A percentile compares a stretch with the other conserved stretches of the same genome.
Evolutionary conservation across 2,329 filamentous ascomycete genomes (phyloP).

Genomic region (Colletotrichum liriopes): DNA sequence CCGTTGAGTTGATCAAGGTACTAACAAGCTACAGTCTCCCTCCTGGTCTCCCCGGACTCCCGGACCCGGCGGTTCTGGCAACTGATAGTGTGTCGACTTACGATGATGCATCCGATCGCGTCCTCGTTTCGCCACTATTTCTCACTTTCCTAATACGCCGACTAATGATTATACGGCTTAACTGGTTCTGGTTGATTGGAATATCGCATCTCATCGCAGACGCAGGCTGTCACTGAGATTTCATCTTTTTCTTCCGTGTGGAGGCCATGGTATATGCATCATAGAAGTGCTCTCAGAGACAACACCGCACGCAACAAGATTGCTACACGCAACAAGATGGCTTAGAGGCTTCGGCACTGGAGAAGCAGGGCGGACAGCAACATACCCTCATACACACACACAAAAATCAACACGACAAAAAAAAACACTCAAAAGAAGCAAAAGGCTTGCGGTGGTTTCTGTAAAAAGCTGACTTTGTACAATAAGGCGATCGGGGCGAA

Average conservation of each 20-base stretch:
- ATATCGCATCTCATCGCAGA: slow-evolving; percentile 41
- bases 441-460: slow-evolving; percentile 33
- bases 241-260: slow-evolving; percentile 23
- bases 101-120: slow-evolving; percentile 23
- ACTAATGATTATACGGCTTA: slow-evolving; percentile 54
- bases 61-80: slow-evolving; percentile 60
- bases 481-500: slow-evolving; percentile 34
- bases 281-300: slow-evolving; percentile 41
- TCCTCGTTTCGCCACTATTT: slow-evolving; percentile 32
- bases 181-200: slow-evolving; percentile 39
- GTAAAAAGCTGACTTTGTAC: slow-evolving; percentile 44
- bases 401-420: slow-evolving; percentile 5
- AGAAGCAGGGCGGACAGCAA: slow-evolving; percentile 10
- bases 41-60: slow-evolving; percentile 63
- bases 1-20: background rate
- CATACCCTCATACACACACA: slow-evolving; percentile 16
- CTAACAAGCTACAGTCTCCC: slow-evolving; percentile 60
- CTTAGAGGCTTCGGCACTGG: slow-evolving; percentile 26
- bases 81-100: slow-evolving; percentile 53
- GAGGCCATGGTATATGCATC: slow-evolving; percentile 37
- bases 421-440: slow-evolving; percentile 29
- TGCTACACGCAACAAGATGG: slow-evolving; percentile 26
- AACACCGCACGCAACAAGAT: slow-evolving; percentile 36
- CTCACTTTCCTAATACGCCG: slow-evolving; percentile 52
- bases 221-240: slow-evolving; percentile 44